A percentile compares a stretch with the other conserved stretches of the same genome.
Conservation (phyloP, 2,329 filamentous ascomycete species). For the Incumbomyces lentus region DNA sequence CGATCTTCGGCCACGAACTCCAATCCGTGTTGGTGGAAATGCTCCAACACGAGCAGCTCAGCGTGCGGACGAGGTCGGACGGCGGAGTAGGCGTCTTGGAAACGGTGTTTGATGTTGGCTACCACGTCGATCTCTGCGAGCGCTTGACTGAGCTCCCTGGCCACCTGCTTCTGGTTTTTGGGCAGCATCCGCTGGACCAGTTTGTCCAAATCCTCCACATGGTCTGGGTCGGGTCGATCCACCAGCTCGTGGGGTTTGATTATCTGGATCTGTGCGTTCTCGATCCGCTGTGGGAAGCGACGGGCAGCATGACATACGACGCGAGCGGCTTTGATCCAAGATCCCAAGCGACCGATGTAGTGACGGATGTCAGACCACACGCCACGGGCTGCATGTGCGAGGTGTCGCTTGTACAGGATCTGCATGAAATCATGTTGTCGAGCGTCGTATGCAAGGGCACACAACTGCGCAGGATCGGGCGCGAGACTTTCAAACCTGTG, state of each 20-base stretch:
- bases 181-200: constrained; percentile 5
- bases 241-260: constrained; percentile 1
- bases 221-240: neutral
- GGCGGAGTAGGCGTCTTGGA: constrained; percentile 6
- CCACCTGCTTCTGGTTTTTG: neutral
- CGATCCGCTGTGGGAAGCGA: constrained; percentile 26
- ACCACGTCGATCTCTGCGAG: constrained; percentile 4
- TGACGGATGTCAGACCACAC: constrained; percentile 25
- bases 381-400: constrained; percentile 1
- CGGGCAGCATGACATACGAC: constrained; percentile 29
- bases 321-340: constrained; percentile 31
- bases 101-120: neutral
- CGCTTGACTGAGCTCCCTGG: constrained; percentile 3
- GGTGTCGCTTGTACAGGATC: constrained; percentile 4
- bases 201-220: neutral
- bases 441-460: constrained; percentile 6
- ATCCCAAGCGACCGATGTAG: constrained; percentile 37
- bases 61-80: constrained; percentile 32
- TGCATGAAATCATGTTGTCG: constrained; percentile 5
- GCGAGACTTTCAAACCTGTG: neutral
- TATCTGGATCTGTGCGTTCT: constrained; percentile 5
- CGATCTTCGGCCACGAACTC: constrained; percentile 31
- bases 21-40: constrained; percentile 30
- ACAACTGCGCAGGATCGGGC: neutral
- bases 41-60: constrained; percentile 40